Conservation (phyloP, 352 stramenopile species). For the Globisporangium radiosum region DNA sequence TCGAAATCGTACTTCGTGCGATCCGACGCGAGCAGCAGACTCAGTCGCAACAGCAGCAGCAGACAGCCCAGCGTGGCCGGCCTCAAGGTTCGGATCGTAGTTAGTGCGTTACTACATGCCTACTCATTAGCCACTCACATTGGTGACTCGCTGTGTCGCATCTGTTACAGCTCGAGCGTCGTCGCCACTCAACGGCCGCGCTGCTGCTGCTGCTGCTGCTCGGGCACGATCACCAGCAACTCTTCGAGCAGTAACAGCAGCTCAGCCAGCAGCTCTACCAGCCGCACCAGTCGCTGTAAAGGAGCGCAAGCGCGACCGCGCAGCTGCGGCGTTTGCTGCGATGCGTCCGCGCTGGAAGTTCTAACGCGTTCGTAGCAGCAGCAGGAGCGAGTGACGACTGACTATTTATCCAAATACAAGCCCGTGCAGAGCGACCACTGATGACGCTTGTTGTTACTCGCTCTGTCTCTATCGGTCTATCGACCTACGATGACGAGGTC, state of each 20-base stretch:
- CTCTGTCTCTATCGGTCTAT: not conserved
- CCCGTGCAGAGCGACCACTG: no score
- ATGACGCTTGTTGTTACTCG: no score
- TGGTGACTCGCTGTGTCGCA: no score
- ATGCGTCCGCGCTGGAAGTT: constrained; percentile 16
- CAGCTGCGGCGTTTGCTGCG: not conserved
- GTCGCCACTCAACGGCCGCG: no score
- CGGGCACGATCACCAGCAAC: no score
- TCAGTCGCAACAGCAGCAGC: constrained; percentile 3
- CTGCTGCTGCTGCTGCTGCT: no score
- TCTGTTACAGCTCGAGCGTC: no score
- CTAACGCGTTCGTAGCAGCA: not conserved
- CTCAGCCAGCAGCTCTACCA: not conserved
- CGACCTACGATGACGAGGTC: not conserved
- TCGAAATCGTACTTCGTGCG: constrained; percentile 42
- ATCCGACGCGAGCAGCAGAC: constrained; percentile 27
- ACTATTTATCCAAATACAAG: constrained; percentile 5
- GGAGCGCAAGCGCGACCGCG: constrained; percentile 4
- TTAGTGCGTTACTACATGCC: no score
- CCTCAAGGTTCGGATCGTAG: no score
- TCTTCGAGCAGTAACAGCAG: not conserved
- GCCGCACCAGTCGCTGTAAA: not conserved
- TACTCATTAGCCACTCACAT: no score
- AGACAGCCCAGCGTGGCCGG: not conserved
- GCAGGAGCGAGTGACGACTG: not conserved